A percentile compares a stretch with the other conserved stretches of the same genome.
phyloP scores from a whole-genome alignment of 164 flowering plant genomes.

The Vitis amurensis region DNA sequence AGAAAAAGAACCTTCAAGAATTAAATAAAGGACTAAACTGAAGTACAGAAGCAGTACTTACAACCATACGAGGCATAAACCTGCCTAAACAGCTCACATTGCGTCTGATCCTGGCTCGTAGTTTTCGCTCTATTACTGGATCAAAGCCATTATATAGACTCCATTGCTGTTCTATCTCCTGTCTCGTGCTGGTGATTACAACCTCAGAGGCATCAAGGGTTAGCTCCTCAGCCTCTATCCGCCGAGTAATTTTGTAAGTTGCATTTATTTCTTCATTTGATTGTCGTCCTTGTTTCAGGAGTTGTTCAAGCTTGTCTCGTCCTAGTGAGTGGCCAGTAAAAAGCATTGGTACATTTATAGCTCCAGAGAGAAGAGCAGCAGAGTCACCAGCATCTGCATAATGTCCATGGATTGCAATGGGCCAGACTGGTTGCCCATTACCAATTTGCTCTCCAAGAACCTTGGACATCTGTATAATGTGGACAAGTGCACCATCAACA shows the following conservation, averaged over 20 bases:
- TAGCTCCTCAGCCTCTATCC: slow-evolving; percentile 79
- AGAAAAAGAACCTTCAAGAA: too few species aligned
- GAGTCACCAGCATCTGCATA: slow-evolving; percentile 88
- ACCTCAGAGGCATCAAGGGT: slow-evolving; percentile 72
- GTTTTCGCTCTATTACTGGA: slow-evolving; percentile 58
- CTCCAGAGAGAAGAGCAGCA: slow-evolving; percentile 73
- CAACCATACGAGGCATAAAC: slow-evolving; percentile 82
- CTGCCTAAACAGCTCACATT: slow-evolving; percentile 71
- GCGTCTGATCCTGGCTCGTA: slow-evolving; percentile 67
- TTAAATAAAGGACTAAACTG: neutral
- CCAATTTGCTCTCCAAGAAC: slow-evolving; percentile 75
- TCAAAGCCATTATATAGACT: slow-evolving; percentile 77
- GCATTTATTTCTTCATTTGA: slow-evolving; percentile 72
- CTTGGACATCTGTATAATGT: slow-evolving; percentile 70
- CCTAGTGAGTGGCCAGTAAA: slow-evolving; percentile 84
- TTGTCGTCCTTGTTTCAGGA: slow-evolving; percentile 67
- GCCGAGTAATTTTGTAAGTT: slow-evolving; percentile 69
- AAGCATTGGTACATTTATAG: slow-evolving; percentile 67
- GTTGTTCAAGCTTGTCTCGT: slow-evolving; percentile 73
- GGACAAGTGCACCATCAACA: slow-evolving; percentile 74
- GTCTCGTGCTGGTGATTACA: slow-evolving; percentile 72
- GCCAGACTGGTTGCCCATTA: slow-evolving; percentile 69
- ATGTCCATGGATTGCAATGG: slow-evolving; percentile 79
- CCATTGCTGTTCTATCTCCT: slow-evolving; percentile 84
- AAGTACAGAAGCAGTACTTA: slow-evolving; percentile 33